These are phyloP conservation scores for Colletotrichum sp. DNA, from an alignment of 2,329 filamentous ascomycete species.

Conservation along the genomic window DNA sequence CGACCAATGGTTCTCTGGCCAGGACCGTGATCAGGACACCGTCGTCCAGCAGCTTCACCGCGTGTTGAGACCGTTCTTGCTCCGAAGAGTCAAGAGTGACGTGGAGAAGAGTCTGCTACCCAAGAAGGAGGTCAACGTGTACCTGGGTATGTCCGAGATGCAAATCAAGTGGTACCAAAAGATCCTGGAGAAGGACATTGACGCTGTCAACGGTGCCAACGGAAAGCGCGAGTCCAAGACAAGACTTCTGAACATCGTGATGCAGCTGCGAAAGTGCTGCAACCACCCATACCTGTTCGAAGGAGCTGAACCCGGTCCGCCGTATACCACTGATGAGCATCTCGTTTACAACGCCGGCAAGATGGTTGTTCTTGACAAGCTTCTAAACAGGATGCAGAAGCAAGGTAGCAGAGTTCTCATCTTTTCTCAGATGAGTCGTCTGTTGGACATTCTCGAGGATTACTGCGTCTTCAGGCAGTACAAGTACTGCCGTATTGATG, in stretches of 20 bases:
- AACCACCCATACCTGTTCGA: slow-evolving; percentile 99
- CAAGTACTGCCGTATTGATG: slow-evolving; percentile 97
- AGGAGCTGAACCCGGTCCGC: slow-evolving; percentile 93
- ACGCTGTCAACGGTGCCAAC: slow-evolving; percentile 94
- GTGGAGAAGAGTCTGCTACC: slow-evolving; percentile 97
- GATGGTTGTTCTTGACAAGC: slow-evolving; percentile 95
- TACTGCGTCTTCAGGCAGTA: slow-evolving; percentile 96
- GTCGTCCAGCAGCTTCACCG: slow-evolving; percentile 96
- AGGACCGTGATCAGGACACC: slow-evolving; percentile 89
- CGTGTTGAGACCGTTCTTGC: slow-evolving; percentile 88
- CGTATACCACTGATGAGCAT: slow-evolving; percentile 98
- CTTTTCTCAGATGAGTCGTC: slow-evolving; percentile 98
- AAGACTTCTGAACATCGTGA: slow-evolving; percentile 95
- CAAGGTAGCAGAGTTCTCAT: slow-evolving; percentile 96
- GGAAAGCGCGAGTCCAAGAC: slow-evolving; percentile 99
- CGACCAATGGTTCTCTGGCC: slow-evolving; percentile 95
- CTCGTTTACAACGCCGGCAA: slow-evolving; percentile 92
- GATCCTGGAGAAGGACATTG: slow-evolving; percentile 98
- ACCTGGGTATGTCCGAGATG: slow-evolving; percentile 99
- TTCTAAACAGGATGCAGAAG: slow-evolving; percentile 80
- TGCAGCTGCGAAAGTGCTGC: slow-evolving; percentile 98
- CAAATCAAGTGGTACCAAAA: slow-evolving; percentile 99
- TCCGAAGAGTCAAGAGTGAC: slow-evolving; percentile 95
- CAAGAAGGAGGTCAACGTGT: slow-evolving; percentile 97
- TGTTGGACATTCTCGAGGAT: slow-evolving; percentile 95